Percentiles rank a stretch among this genome's conserved stretches.
phyloP scores from a whole-genome alignment of 129 eudicot species.

The Centaurea solstitialis region DNA sequence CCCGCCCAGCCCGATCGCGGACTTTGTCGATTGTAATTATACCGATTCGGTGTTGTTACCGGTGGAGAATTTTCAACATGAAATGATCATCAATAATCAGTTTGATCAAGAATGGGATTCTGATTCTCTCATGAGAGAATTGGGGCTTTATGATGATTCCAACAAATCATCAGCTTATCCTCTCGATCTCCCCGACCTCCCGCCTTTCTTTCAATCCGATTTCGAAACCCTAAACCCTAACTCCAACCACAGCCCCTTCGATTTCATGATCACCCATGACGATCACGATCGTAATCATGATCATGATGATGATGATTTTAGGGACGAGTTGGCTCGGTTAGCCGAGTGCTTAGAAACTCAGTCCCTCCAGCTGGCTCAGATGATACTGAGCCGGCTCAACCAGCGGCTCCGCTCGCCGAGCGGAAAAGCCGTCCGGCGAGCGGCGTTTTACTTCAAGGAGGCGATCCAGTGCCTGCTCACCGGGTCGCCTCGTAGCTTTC shows the following conservation, averaged over 20 bases:
- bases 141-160: constrained; percentile 29
- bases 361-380: constrained; percentile 65
- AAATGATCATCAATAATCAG: constrained; percentile 44
- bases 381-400: constrained; percentile 74
- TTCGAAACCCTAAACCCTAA: constrained; percentile 23
- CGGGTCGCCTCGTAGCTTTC: constrained; percentile 48
- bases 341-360: constrained; percentile 77
- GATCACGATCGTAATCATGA: background rate
- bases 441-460: constrained; percentile 89
- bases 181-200: constrained; percentile 53
- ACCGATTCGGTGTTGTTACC: constrained; percentile 10
- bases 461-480: constrained; percentile 69
- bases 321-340: constrained; percentile 64
- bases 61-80: constrained; percentile 45
- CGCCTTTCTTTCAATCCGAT: constrained; percentile 44
- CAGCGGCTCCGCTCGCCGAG: constrained; percentile 56
- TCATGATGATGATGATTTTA: constrained; percentile 45
- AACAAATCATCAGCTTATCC: constrained; percentile 28
- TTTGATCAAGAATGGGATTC: constrained; percentile 74
- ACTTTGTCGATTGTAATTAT: constrained; percentile 4
- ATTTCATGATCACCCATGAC: constrained; percentile 23
- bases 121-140: constrained; percentile 45
- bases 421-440: constrained; percentile 73
- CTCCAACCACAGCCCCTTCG: constrained; percentile 31
- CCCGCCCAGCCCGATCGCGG: constrained; percentile 56